These are phyloP conservation scores for Citrus medica DNA, from an alignment of 345 rosid genomes.

Conservation along the genomic window DNA sequence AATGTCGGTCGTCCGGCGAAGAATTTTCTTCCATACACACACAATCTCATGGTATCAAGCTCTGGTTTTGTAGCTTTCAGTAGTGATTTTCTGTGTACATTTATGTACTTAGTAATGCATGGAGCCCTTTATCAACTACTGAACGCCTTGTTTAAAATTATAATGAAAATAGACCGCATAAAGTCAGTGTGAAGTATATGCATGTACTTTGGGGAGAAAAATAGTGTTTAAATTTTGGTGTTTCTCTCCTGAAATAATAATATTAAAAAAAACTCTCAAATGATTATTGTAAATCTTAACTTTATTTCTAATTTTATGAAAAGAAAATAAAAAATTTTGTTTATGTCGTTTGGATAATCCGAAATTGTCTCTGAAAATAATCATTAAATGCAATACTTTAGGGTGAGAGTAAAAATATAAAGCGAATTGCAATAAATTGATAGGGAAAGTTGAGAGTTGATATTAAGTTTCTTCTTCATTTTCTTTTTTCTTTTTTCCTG, in stretches of 20 bases:
- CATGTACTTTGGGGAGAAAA: not conserved
- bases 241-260: too few species aligned
- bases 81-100: not conserved
- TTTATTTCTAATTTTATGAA: too few species aligned
- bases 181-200: not conserved
- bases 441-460: not conserved
- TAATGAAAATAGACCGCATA: not conserved
- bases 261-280: too few species aligned
- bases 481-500: not conserved
- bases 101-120: not conserved
- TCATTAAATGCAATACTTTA: not conserved
- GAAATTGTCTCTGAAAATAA: not conserved
- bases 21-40: not conserved
- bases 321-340: too few species aligned
- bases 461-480: not conserved
- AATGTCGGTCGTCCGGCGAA: not conserved
- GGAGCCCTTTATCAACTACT: not conserved
- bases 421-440: not conserved
- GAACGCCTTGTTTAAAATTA: not conserved
- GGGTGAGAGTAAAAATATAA: not conserved
- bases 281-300: too few species aligned
- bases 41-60: not conserved
- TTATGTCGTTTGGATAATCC: too few species aligned
- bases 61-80: not conserved
- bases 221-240: not conserved